Evolutionary conservation across 176 grass and related monocot species (phyloP), one percentile per base, ranked within the genome.

Genomic region (Poa annua): DNA sequence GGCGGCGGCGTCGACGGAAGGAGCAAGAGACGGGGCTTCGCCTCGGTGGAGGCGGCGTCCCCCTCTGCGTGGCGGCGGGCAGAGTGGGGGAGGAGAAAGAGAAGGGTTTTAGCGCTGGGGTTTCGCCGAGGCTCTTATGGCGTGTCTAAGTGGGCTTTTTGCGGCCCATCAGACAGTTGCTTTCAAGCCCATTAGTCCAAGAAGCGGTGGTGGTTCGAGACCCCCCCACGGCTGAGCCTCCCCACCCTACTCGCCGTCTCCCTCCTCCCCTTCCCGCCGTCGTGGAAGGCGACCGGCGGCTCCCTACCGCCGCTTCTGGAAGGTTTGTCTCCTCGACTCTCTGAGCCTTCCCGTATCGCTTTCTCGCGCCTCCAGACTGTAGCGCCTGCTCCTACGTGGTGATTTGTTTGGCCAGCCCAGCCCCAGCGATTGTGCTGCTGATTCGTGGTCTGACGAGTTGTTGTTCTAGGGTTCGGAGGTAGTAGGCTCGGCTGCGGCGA

Each of bases 401-500:
- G 61, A 59, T 45, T 85, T 7, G 59, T 39, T 65, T 24, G 22
- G 41, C 8, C 33, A 19, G 32, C 22, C 14, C 5, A 4, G 50
- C 4, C 17, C 10, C 8, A 7, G 61, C 7, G 47, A 26, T 39
- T 49, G 11, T 59, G 79, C 77, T 32, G 49, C 49, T 78, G 74
- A 83, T 83, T 83, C 38, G 57, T 50, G 13, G 64, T 29, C 5
- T 78, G 65, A 21, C 78, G 74, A 6, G 19, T 9, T 60, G 49
- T 6, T 85, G 66, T 3, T 83, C 79, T 83, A 86, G 88, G 88
- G 67, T 90, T 90, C 84, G 67, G 74, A 75, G 67, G 74, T 4
- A 25, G 33, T 8, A 66, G 57, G n/a, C 8, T 14, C 7, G 2
- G 45, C 57, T 42, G 61, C 48, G 24, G 59, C 49, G 57, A 92